Percentiles rank a stretch among this genome's conserved stretches.
Evolutionary conservation across 352 stramenopile genomes (phyloP).

Genomic region (Globisporangium spiculum): DNA sequence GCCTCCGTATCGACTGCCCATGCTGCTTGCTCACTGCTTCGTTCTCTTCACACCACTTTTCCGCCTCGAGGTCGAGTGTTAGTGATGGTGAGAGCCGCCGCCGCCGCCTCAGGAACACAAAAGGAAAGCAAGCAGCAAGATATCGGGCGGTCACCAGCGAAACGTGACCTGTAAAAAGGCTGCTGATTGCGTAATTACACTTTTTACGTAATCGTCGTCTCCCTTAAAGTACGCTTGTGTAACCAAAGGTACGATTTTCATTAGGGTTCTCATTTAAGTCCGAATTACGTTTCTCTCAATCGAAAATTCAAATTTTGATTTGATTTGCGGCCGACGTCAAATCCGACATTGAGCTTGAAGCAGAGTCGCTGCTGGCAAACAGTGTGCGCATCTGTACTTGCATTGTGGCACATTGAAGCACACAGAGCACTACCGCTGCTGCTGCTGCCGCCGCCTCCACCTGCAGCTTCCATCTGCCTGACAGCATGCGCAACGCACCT

Average conservation of each 20-base stretch:
- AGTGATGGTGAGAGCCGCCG: not conserved
- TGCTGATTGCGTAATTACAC: slow-evolving; percentile 9
- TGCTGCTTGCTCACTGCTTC: slow-evolving; percentile 11
- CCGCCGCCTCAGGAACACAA: not conserved
- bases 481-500: slow-evolving; percentile 9
- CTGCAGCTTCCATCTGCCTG: not conserved
- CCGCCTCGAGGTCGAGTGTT: slow-evolving; percentile 2
- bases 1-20: slow-evolving; percentile 67
- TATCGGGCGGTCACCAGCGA: slow-evolving; percentile 15
- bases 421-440: not conserved
- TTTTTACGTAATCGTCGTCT: not conserved
- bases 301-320: slow-evolving; percentile 18
- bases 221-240: not conserved
- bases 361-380: not conserved
- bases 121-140: slow-evolving; percentile 6
- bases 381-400: slow-evolving; percentile 2
- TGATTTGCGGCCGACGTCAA: not conserved
- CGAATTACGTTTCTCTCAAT: not conserved
- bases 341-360: slow-evolving; percentile 7
- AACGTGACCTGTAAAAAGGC: slow-evolving; percentile 17
- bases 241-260: not conserved
- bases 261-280: not conserved
- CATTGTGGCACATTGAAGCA: not conserved
- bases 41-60: no score
- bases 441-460: not conserved